A percentile compares a stretch with the other conserved stretches of the same genome.
Evolutionary conservation across 345 rosid genomes (phyloP).

Genomic region (Microcos paniculata): DNA sequence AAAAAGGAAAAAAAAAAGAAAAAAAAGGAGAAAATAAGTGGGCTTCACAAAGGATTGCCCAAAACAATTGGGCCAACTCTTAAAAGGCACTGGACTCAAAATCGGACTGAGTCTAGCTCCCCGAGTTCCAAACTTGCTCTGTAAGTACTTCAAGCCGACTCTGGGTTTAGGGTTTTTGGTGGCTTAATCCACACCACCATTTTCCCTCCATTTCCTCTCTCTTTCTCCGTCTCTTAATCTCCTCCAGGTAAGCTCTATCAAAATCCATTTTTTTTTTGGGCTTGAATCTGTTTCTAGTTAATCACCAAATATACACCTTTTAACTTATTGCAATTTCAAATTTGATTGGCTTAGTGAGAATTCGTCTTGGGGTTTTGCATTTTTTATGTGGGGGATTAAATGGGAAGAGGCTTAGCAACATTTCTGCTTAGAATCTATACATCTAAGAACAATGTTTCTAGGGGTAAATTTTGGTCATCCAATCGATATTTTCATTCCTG

Average conservation of each 20-base stretch:
- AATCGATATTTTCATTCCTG: conserved; percentile 38
- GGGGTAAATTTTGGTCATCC: conserved; percentile 28
- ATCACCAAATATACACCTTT: neutral
- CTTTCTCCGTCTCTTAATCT: neutral
- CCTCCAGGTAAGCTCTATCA: neutral
- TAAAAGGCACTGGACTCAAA: neutral
- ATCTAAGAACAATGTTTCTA: conserved; percentile 29
- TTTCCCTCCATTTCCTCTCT: conserved; percentile 5
- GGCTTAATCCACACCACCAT: neutral
- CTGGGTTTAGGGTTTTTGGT: conserved; percentile 8
- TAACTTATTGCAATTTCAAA: neutral
- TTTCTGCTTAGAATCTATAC: conserved; percentile 46
- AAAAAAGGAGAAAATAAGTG: too few species aligned
- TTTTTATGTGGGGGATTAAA: conserved; percentile 18
- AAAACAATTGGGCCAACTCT: neutral
- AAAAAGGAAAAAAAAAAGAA: too few species aligned
- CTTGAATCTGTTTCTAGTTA: neutral
- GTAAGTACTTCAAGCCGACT: neutral
- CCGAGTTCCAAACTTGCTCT: neutral
- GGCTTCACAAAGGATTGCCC: neutral
- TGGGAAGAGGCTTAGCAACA: conserved; percentile 54
- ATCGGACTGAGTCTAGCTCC: neutral
- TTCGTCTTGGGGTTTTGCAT: neutral
- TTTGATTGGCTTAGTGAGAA: neutral
- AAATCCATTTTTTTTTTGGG: neutral